Conservation (phyloP, 306 rosid genomes). For the Lathyrus sativus region DNA sequence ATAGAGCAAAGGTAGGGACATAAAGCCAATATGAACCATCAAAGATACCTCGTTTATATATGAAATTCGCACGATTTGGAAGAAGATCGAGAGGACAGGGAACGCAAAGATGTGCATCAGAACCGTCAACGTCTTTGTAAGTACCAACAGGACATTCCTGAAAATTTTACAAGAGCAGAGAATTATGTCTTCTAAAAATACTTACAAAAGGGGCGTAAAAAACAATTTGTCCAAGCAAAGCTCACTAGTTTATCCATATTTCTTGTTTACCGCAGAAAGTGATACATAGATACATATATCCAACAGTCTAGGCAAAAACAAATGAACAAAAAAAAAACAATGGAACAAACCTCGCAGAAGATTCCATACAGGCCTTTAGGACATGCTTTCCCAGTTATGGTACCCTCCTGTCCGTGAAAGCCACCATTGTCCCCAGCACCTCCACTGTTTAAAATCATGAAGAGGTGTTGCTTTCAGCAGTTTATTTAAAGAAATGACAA, state of each 20-base stretch:
- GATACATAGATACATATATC: constrained; percentile 28
- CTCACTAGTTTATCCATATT: neutral
- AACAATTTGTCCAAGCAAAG: constrained; percentile 4
- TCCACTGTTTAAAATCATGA: constrained; percentile 66
- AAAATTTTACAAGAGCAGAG: constrained; percentile 30
- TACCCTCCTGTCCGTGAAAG: constrained; percentile 70
- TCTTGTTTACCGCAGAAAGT: constrained; percentile 15
- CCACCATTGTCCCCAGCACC: constrained; percentile 85
- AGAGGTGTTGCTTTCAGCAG: constrained; percentile 36
- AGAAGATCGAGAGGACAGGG: constrained; percentile 92
- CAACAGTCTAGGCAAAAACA: constrained; percentile 22
- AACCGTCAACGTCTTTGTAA: constrained; percentile 83
- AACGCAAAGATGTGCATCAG: constrained; percentile 73
- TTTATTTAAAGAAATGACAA: constrained; percentile 9
- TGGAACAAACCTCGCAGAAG: constrained; percentile 72
- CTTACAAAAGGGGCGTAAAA: constrained; percentile 3
- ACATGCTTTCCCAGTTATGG: constrained; percentile 86
- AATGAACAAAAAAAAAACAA: constrained; percentile 10
- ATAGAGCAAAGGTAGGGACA: constrained; percentile 33
- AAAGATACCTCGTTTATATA: constrained; percentile 78
- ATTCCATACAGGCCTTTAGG: constrained; percentile 92
- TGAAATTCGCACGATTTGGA: constrained; percentile 90
- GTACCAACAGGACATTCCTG: constrained; percentile 98
- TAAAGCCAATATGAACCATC: constrained; percentile 30
- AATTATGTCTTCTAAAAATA: constrained; percentile 28